These are phyloP conservation scores for Viola pubescens DNA, from an alignment of 441 rosid species.

Conservation along the genomic window DNA sequence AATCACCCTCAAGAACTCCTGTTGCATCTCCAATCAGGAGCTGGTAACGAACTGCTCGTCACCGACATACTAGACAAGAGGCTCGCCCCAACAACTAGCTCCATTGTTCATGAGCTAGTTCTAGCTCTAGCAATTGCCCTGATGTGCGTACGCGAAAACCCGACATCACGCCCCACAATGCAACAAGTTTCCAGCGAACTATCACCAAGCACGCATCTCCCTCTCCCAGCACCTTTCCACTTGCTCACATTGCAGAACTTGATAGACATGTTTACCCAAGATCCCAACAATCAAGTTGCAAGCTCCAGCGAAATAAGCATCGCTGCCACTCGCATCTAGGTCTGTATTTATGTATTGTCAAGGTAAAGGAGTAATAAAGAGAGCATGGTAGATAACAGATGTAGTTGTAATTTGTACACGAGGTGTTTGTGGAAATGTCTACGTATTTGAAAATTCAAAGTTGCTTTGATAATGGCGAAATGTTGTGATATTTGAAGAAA, in stretches of 20 bases:
- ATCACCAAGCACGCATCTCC: not conserved
- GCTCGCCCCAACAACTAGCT: conserved; percentile 11
- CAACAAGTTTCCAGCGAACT: conserved; percentile 10
- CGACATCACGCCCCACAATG: conserved; percentile 16
- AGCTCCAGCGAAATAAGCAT: not conserved
- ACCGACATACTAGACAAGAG: conserved; percentile 9
- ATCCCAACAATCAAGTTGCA: not conserved
- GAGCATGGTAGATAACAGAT: not conserved
- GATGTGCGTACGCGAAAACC: conserved; percentile 5
- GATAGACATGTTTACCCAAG: not conserved
- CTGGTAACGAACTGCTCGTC: conserved; percentile 6
- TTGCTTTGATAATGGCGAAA: too few species aligned
- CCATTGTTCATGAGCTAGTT: conserved; percentile 4
- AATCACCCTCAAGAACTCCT: conserved; percentile 21
- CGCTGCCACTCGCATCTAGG: not conserved
- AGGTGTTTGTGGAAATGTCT: not conserved
- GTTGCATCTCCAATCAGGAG: conserved; percentile 11
- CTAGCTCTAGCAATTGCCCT: conserved; percentile 5
- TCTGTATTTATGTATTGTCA: not conserved
- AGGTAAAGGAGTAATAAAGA: not conserved
- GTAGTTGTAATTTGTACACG: not conserved
- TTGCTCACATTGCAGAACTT: conserved; percentile 13
- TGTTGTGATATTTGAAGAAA: too few species aligned
- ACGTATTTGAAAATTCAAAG: too few species aligned
- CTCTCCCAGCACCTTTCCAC: conserved; percentile 3